Evolutionary conservation across 2,329 filamentous ascomycete genomes (phyloP).

Genomic region (Pseudopyricularia javanii): DNA sequence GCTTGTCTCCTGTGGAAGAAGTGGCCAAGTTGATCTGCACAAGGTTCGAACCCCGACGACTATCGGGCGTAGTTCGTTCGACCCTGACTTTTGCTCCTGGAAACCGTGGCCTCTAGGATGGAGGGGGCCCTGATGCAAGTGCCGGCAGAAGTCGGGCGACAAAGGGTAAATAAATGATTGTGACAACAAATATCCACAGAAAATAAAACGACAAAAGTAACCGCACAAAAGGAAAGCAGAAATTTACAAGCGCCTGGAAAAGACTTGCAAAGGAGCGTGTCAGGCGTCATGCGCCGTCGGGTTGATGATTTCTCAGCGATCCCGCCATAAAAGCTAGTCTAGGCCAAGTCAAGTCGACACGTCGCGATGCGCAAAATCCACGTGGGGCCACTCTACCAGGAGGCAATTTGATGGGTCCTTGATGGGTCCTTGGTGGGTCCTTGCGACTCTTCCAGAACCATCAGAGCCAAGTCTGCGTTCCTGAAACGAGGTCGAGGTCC

Average conservation of each 20-base stretch:
- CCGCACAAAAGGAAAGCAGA: neutral
- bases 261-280: neutral
- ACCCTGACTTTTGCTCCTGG: neutral
- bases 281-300: neutral
- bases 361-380: neutral
- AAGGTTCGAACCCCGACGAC: neutral
- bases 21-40: neutral
- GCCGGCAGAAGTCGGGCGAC: neutral
- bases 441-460: too few relatives aligned
- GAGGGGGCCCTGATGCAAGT: neutral
- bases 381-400: too few relatives aligned
- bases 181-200: neutral
- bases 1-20: too few relatives aligned
- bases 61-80: too few relatives aligned
- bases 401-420: too few relatives aligned
- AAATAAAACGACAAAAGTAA: neutral
- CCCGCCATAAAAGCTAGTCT: neutral
- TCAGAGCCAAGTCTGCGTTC: too few relatives aligned
- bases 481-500: too few relatives aligned
- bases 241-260: neutral
- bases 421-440: too few relatives aligned
- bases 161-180: neutral
- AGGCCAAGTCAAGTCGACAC: neutral
- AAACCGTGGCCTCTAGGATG: neutral
- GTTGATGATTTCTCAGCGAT: neutral